Evolutionary conservation across 352 stramenopile species (phyloP), one percentile per base, ranked within the genome.

Genomic region (Globisporangium cederbergense): DNA sequence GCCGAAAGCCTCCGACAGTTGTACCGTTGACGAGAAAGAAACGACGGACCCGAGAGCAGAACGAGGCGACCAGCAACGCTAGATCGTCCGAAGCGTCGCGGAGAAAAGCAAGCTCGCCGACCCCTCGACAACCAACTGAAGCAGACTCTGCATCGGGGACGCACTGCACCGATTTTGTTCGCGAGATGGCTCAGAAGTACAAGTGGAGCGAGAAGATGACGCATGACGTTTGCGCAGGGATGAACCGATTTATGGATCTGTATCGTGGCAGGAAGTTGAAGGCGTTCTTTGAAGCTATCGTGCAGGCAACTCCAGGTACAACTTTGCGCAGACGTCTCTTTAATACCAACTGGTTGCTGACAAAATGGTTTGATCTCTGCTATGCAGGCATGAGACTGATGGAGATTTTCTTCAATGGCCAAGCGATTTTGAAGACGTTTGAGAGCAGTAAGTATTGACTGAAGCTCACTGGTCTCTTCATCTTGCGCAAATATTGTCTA

Each of bases 351-450:
- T 18, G 16, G 38, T 32, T 42, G 9, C 65, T 74, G 45, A 61
- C 45, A 59, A 69, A 38, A 13, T 52, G 3, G 2, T 28, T 18
- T 49, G 4, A 9, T 14, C 50, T 45, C 45, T 51, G 9, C 50
- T 60, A 64, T 64, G 9, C 40, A 86, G 77, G 59, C 18, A 38
- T 78, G 22, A 75, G 57, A 22, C 65, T 79, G 55, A 58, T 60
- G 47, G 66, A 75, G 8, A 49, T 81, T 25, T 76, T 77, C 18
- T 64, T 67, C 30, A 32, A 74, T 45, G 75, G 51, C 6, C 62
- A 81, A 13, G 52, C 70, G n/a, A 76, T 86, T 56, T 20, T 88
- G 16, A 75, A 67, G 30, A 45, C 70, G 34, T 84, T 83, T 61
- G 60, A 84, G 47, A 57, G 77, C 38, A 70, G 78, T 86, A 78